Evolutionary conservation across 352 stramenopile genomes (phyloP), one percentile per base, ranked within the genome.

Genomic region (Globisporangium mamillatum): DNA sequence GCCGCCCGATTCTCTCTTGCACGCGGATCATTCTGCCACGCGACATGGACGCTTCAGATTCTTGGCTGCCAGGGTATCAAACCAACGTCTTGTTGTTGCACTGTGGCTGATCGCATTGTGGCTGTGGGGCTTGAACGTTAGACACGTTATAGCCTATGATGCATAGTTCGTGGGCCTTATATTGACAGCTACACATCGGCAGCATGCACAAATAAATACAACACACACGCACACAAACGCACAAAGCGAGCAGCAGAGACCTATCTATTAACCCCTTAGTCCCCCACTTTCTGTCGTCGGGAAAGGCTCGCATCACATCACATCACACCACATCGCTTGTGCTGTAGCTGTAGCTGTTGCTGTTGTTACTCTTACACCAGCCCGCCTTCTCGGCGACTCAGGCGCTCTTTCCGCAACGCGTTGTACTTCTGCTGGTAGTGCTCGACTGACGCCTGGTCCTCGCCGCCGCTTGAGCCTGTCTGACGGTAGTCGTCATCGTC

Each of bases 401-500:
- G 62, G 14, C 80, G 80, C 60, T 84, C 77, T 73, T 85, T 85
- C 62, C 78, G 75, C 61, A 75, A 65, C 32, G 76, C 75, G 56
- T 86, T 86, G 66, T 86, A 75, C 68, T 81, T 71, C 58, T 82
- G 76, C 64, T 88, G 80, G 66, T 83, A 88, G 48, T 70, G 78
- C 52, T 88, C 75, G 41, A 86, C 75, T 7, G 74, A 64, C 68
- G 75, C 48, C 74, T 76, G 48, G 68, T 74, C 60, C 36, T 71
- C 71, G 54, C 61, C 64, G 66, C 64, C 79, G 70, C 64, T 80
- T 75, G 29, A 69, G 68, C 69, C 74, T 46, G 76, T 80, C 56
- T 70, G 55, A 22, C 61, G 59, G 16, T 66, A 55, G 10, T 77
- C 71, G 34, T 89, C 78, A 38, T 88, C 78, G 57, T 91, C 79